These are phyloP conservation scores for Fistulina hepatica DNA, from an alignment of 1,284 basidiomycete species.

Conservation along the genomic window DNA sequence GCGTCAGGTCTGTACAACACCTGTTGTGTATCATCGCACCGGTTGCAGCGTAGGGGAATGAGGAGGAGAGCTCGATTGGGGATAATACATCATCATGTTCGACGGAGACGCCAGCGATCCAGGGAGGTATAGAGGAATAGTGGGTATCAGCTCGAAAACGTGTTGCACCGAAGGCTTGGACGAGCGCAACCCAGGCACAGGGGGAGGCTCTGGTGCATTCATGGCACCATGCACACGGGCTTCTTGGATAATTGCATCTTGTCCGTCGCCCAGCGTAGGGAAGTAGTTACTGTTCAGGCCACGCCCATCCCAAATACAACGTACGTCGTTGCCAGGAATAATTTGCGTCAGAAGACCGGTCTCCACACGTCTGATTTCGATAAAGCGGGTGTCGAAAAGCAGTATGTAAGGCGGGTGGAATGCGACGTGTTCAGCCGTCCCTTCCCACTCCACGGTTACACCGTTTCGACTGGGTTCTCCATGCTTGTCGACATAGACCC, in stretches of 20 bases:
- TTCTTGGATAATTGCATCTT: constrained; percentile 55
- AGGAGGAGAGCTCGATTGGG: constrained; percentile 11
- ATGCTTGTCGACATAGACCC: constrained; percentile 82
- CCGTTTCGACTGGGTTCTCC: constrained; percentile 60
- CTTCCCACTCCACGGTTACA: constrained; percentile 77
- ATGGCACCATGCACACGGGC: constrained; percentile 67
- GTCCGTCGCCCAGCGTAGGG: constrained; percentile 53
- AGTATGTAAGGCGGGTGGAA: constrained; percentile 85
- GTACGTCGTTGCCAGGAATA: constrained; percentile 77
- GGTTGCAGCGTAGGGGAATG: constrained; percentile 11
- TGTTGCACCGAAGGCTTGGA: constrained; percentile 45
- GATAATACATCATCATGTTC: constrained; percentile 12
- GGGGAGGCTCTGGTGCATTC: constrained; percentile 40
- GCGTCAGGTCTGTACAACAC: too few relatives aligned
- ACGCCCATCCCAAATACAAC: constrained; percentile 81
- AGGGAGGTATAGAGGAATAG: constrained; percentile 57
- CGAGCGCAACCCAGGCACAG: constrained; percentile 16
- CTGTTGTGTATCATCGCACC: not conserved
- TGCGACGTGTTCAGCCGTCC: constrained; percentile 63
- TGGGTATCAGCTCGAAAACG: constrained; percentile 74
- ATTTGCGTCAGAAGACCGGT: constrained; percentile 71
- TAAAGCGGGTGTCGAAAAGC: constrained; percentile 84
- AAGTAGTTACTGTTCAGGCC: constrained; percentile 29
- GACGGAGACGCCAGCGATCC: constrained; percentile 13
- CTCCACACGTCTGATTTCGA: constrained; percentile 80